These are phyloP conservation scores for Teratosphaeria nubilosa DNA, from an alignment of 2,329 filamentous ascomycete genomes.

Conservation along the genomic window DNA sequence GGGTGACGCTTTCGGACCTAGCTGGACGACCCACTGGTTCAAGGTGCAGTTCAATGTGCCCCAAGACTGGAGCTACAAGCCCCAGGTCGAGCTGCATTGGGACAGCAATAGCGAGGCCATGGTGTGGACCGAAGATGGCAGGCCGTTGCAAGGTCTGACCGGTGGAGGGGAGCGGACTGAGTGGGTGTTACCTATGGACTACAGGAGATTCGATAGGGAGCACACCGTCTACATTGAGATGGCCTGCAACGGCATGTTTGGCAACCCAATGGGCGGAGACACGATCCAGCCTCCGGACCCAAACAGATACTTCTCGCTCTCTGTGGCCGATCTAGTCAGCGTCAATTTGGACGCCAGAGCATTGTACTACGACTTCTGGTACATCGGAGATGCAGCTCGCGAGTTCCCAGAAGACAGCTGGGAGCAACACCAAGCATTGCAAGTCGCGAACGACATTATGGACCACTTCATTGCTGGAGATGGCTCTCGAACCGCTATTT, in stretches of 20 bases:
- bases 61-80: constrained; percentile 58
- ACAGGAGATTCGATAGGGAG: constrained; percentile 66
- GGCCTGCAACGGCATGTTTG: constrained; percentile 98
- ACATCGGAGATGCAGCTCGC: constrained; percentile 80
- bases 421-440: constrained; percentile 77
- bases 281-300: constrained; percentile 79
- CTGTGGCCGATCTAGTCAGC: constrained; percentile 74
- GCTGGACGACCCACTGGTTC: constrained; percentile 98
- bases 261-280: constrained; percentile 75
- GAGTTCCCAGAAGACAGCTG: constrained; percentile 84
- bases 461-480: constrained; percentile 76
- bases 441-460: constrained; percentile 79
- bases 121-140: constrained; percentile 84
- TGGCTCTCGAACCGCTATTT: constrained; percentile 61
- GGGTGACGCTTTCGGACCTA: constrained; percentile 77
- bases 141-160: constrained; percentile 81
- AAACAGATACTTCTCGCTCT: constrained; percentile 69
- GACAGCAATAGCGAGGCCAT: constrained; percentile 91
- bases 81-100: constrained; percentile 91
- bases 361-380: constrained; percentile 89
- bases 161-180: constrained; percentile 80
- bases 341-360: constrained; percentile 77
- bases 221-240: constrained; percentile 94
- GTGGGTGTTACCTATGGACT: constrained; percentile 77
- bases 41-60: constrained; percentile 72